Conservation (phyloP, 176 grass and related monocot species). For the Triticum turgidum region DNA sequence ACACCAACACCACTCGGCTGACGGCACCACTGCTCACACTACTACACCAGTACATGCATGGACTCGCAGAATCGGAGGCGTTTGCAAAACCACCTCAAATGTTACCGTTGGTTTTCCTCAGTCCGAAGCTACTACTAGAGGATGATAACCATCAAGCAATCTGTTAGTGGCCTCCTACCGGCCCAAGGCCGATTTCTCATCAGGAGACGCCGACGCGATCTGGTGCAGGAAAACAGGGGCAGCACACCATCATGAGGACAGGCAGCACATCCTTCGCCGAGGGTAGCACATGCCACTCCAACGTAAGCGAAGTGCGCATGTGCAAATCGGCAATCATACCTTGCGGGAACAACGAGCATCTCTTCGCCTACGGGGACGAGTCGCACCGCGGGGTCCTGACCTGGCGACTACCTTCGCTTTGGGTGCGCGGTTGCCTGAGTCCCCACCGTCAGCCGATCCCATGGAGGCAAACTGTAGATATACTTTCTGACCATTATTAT, state of each 20-base stretch:
- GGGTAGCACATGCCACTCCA: constrained; percentile 35
- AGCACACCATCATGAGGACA: constrained; percentile 56
- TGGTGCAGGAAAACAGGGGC: constrained; percentile 50
- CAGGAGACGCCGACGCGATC: constrained; percentile 20
- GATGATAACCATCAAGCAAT: too few species aligned
- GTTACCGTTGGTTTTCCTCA: too few species aligned
- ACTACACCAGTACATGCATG: too few species aligned
- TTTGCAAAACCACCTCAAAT: too few species aligned
- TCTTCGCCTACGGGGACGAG: constrained; percentile 75
- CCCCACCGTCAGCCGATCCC: constrained; percentile 51
- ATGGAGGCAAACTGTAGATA: too few species aligned
- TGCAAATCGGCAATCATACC: constrained; percentile 64
- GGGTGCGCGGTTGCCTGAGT: too few species aligned
- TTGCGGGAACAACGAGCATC: neutral
- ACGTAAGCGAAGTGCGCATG: constrained; percentile 58
- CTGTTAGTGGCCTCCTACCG: constrained; percentile 66
- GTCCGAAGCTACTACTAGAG: too few species aligned
- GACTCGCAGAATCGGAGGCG: too few species aligned
- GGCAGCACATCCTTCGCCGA: constrained; percentile 22
- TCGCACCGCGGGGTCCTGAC: constrained; percentile 39
- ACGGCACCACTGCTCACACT: too few species aligned
- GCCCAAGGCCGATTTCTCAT: constrained; percentile 42
- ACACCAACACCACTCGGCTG: too few species aligned
- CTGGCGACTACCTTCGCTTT: constrained; percentile 71
- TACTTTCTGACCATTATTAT: too few species aligned